A percentile compares a stretch with the other conserved stretches of the same genome.
phyloP scores from a whole-genome alignment of 352 stramenopile genomes.

The Globisporangium nagaii region DNA sequence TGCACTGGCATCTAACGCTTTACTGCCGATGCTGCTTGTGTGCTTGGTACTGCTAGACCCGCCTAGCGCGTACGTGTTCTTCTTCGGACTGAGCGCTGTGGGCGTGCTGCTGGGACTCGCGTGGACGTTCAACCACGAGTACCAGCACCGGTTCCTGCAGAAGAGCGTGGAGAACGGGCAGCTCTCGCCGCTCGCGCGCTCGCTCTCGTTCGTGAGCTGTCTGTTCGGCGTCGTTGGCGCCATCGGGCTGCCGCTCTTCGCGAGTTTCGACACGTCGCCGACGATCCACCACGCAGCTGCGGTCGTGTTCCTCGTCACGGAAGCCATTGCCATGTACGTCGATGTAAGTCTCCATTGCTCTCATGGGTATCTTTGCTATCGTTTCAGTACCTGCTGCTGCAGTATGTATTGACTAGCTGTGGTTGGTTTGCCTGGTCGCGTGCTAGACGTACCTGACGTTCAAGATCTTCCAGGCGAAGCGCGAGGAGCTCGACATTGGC shows the following conservation, averaged over 20 bases:
- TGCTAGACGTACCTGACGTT: constrained; percentile 51
- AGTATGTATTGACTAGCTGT: background rate
- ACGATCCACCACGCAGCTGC: constrained; percentile 33
- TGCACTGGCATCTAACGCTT: background rate
- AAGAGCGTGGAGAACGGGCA: constrained; percentile 30
- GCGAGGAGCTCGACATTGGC: constrained; percentile 45
- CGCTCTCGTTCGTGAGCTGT: constrained; percentile 34
- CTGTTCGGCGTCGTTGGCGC: constrained; percentile 31
- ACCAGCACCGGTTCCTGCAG: constrained; percentile 40
- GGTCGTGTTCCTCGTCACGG: constrained; percentile 38
- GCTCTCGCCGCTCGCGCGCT: constrained; percentile 15
- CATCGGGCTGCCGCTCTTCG: constrained; percentile 38
- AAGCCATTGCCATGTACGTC: constrained; percentile 48
- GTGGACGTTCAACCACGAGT: constrained; percentile 58
- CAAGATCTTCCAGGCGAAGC: constrained; percentile 45
- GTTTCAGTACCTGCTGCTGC: background rate
- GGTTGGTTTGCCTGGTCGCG: no score
- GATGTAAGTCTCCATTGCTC: constrained; percentile 39
- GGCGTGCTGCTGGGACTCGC: constrained; percentile 38
- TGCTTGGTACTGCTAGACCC: constrained; percentile 20
- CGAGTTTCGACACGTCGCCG: constrained; percentile 27
- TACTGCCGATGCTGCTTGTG: background rate
- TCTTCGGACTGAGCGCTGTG: constrained; percentile 40
- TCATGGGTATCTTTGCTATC: no score
- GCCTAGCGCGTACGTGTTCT: constrained; percentile 42